Base-by-base conservation (phyloP, 2,329 filamentous ascomycete genomes). In the Plectosphaerella sp. region DNA sequence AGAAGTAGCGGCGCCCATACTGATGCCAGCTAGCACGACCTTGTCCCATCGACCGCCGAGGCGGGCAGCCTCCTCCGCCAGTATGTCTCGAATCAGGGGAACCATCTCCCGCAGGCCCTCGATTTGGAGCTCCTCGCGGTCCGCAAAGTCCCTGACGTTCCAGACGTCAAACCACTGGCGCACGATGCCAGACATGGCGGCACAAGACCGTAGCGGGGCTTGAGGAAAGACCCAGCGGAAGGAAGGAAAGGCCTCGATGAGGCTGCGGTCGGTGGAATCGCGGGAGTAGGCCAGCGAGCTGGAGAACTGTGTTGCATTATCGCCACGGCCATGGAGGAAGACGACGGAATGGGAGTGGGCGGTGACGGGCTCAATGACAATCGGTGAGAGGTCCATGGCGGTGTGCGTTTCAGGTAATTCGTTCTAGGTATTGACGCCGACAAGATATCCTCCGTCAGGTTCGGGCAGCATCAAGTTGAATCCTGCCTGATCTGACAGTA, bases 301-400 rank as follows among this genome's bases (percentile, higher is more conserved):
- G 16, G 56, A 53, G 53, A 75, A 69, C 51, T 62, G 62, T 14
- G 51, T 25, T 9, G 67, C 66, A 9, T 57, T 69, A 60, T 73
- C 71, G 43, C 72, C 72, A n/a, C 73, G 72, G 33, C 72, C 72
- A 59, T 76, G 73, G 5, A 76, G 65, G 62, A 76, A 75, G 53
- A 76, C 59, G 45, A 73, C 61, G 1, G 72, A 76, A 59, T 75
- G 70, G 4, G 68, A 67, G 60, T 73, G 70, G 47, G 54, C 15
- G 48, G 45, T 48, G 52, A 54, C 35, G 49, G 58, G 57, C 20
- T 50, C 50, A 36, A 55, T 48, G 28, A 54, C 48, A 46, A 54
- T 37, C 8, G 53, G 24, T 15, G 50, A n/a, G 14, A 48, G 46
- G 28, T 48, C 24, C 51, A 51, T 53, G 15, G 28, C 28, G 28